Evolutionary conservation across 495 filamentous ascomycete species (phyloP).

Genomic region (Xylaria bambusicola): DNA sequence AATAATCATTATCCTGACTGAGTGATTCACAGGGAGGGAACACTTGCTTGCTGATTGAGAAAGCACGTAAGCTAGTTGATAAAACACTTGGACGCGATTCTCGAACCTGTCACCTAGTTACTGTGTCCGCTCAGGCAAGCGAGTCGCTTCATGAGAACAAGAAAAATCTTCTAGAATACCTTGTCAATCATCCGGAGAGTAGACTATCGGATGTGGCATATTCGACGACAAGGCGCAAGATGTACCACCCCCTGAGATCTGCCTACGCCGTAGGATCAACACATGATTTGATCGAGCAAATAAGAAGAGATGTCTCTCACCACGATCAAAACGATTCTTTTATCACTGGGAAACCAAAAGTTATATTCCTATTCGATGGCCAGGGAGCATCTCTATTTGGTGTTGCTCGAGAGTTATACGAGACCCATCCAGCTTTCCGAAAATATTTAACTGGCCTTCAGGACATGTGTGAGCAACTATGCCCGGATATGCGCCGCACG

Average conservation of each 20-base stretch:
- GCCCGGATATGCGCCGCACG: slow-evolving; percentile 50
- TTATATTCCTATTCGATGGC: slow-evolving; percentile 60
- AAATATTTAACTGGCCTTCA: slow-evolving; percentile 60
- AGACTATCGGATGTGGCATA: slow-evolving; percentile 59
- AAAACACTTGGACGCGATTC: slow-evolving; percentile 25
- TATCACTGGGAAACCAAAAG: slow-evolving; percentile 33
- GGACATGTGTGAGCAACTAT: slow-evolving; percentile 54
- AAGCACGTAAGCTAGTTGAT: slow-evolving; percentile 22
- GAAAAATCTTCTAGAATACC: slow-evolving; percentile 37
- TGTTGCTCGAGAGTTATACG: slow-evolving; percentile 61
- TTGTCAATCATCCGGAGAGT: slow-evolving; percentile 41
- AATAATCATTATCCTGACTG: not conserved
- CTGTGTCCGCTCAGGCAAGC: slow-evolving; percentile 47
- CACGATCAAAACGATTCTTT: slow-evolving; percentile 10
- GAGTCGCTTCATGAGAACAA: slow-evolving; percentile 36
- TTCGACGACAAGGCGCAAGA: slow-evolving; percentile 67
- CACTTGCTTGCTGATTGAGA: slow-evolving; percentile 55
- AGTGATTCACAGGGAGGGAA: slow-evolving; percentile 45
- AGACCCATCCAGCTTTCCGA: slow-evolving; percentile 56
- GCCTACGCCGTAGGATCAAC: slow-evolving; percentile 48
- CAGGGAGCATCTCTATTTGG: slow-evolving; percentile 55
- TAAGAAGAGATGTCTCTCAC: slow-evolving; percentile 13
- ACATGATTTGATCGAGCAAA: slow-evolving; percentile 23
- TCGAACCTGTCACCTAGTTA: slow-evolving; percentile 44
- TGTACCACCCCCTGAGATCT: slow-evolving; percentile 58